A percentile compares a stretch with the other conserved stretches of the same genome.
phyloP scores from a whole-genome alignment of 208 protist genomes.

The Herpetomonas tarakana region DNA sequence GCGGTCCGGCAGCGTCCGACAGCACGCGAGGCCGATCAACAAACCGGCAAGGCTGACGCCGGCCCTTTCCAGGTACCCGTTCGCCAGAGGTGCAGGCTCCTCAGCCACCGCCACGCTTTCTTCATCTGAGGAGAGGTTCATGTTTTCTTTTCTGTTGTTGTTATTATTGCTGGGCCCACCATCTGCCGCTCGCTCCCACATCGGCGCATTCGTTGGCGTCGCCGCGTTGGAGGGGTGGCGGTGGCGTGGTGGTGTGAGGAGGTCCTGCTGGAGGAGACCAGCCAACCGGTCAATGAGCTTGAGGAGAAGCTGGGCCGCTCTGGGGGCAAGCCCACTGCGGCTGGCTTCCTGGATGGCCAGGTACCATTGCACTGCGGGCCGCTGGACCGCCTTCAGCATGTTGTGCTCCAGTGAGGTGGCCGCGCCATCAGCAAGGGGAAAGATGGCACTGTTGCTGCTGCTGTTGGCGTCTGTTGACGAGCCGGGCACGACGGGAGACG shows the following conservation, averaged over 20 bases:
- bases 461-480: no score
- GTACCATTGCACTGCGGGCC: slow-evolving; percentile 17
- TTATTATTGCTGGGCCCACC: no score
- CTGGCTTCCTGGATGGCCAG: slow-evolving; percentile 17
- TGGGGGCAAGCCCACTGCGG: not conserved
- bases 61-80: slow-evolving; percentile 32
- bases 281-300: not conserved
- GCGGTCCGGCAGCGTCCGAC: slow-evolving; percentile 7
- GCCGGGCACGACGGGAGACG: no score
- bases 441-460: not conserved
- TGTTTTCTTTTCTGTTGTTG: no score
- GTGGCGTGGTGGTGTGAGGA: not conserved
- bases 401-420: not conserved
- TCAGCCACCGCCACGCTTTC: slow-evolving; percentile 2
- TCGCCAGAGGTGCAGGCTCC: not conserved
- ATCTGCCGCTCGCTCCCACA: no score
- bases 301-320: not conserved
- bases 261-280: not conserved
- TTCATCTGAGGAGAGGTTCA: no score
- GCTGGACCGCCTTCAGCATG: not conserved
- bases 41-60: slow-evolving; percentile 53
- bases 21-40: slow-evolving; percentile 46
- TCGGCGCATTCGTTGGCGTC: no score
- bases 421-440: not conserved
- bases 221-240: not conserved